These are phyloP conservation scores for Pythium folliculosum DNA, from an alignment of 352 stramenopile genomes.

Conservation along the genomic window DNA sequence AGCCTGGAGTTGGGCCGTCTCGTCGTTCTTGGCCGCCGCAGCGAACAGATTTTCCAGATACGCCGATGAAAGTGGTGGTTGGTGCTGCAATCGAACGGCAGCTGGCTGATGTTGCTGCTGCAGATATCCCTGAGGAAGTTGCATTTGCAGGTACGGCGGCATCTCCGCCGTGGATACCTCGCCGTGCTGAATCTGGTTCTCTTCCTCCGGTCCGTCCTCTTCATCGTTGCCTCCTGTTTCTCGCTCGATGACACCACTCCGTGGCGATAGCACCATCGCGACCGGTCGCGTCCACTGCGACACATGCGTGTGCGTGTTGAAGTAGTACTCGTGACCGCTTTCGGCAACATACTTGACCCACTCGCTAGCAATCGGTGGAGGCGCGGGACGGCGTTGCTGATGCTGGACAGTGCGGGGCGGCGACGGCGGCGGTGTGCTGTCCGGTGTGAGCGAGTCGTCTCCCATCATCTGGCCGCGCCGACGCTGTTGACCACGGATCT, in stretches of 20 bases:
- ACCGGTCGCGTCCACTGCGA: conserved; percentile 61
- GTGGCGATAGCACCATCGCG: conserved; percentile 10
- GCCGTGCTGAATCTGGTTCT: not conserved
- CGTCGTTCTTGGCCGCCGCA: conserved; percentile 27
- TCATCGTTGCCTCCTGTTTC: conserved; percentile 3
- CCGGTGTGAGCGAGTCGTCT: conserved; percentile 26
- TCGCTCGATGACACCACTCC: not conserved
- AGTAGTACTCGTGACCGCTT: conserved; percentile 67
- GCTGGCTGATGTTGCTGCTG: not conserved
- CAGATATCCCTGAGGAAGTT: not conserved
- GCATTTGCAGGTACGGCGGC: conserved; percentile 1
- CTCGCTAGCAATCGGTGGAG: not conserved
- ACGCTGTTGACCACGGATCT: conserved; percentile 15
- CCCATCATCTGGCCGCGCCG: not conserved
- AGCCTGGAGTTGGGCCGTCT: conserved; percentile 34
- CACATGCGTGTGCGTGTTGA: conserved; percentile 55
- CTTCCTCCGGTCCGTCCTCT: conserved; percentile 6
- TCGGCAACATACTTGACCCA: conserved; percentile 43
- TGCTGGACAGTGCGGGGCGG: conserved; percentile 4
- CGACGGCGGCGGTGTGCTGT: conserved; percentile 27
- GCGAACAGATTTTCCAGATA: conserved; percentile 30
- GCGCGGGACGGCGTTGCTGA: not conserved
- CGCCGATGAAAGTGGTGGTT: not conserved
- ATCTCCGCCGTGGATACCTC: not conserved
- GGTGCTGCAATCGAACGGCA: not conserved